Evolutionary conservation across 306 rosid genomes (phyloP).

Genomic region (Rubus idaeus): DNA sequence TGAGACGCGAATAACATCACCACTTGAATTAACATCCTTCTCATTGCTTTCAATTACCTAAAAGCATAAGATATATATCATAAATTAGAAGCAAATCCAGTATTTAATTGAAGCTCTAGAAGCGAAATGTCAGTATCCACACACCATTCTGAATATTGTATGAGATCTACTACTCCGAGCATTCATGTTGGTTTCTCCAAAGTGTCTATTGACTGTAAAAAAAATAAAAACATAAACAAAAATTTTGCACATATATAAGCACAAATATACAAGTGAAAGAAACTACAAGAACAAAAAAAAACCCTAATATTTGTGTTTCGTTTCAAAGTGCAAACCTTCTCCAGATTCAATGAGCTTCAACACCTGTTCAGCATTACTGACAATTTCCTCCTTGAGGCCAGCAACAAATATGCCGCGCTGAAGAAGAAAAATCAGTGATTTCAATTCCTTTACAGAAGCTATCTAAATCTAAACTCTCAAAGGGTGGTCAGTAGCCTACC

Average conservation of each 20-base stretch:
- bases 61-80: conserved; percentile 10
- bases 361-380: conserved; percentile 78
- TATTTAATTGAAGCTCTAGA: not conserved
- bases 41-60: conserved; percentile 94
- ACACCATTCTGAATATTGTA: conserved; percentile 95
- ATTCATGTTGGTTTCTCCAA: conserved; percentile 96
- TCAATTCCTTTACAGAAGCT: not conserved
- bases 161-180: conserved; percentile 95
- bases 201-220: conserved; percentile 79
- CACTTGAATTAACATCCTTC: conserved; percentile 53
- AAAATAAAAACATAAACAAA: not conserved
- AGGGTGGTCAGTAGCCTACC: conserved; percentile 41
- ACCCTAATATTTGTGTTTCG: not conserved
- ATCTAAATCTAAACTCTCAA: not conserved
- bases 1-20: conserved; percentile 83
- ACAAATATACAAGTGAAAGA: conserved; percentile 1
- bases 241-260: conserved; percentile 17
- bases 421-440: conserved; percentile 30
- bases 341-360: conserved; percentile 71
- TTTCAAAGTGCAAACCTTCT: conserved; percentile 63
- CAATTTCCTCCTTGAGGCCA: conserved; percentile 87
- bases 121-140: conserved; percentile 16
- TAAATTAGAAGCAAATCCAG: not conserved
- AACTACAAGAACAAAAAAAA: conserved; percentile 17
- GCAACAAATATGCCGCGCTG: conserved; percentile 96